These are phyloP conservation scores for Pseudozyma pruni DNA, from an alignment of 1,284 basidiomycete genomes.

Conservation along the genomic window DNA sequence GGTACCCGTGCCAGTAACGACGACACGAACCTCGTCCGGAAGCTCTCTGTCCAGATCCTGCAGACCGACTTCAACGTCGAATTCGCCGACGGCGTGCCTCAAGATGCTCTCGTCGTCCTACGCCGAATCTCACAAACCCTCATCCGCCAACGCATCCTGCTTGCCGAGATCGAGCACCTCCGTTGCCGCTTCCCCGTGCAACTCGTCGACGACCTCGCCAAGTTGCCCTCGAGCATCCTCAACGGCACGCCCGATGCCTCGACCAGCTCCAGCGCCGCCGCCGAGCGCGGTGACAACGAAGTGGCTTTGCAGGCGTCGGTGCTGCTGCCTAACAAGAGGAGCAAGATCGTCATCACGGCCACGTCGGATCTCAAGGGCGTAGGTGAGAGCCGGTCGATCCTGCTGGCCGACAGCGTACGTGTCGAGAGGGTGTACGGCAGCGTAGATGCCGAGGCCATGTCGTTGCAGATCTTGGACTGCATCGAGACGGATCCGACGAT, in stretches of 20 bases:
- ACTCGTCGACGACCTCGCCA: slow-evolving; percentile 28
- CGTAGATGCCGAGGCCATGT: slow-evolving; percentile 49
- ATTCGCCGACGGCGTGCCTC: slow-evolving; percentile 28
- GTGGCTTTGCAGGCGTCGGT: slow-evolving; percentile 47
- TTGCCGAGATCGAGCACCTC: slow-evolving; percentile 53
- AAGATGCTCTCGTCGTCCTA: slow-evolving; percentile 46
- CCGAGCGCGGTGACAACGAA: slow-evolving; percentile 19
- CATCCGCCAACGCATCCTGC: slow-evolving; percentile 40
- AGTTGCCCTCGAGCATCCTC: slow-evolving; percentile 9
- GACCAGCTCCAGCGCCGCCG: slow-evolving; percentile 6
- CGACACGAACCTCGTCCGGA: slow-evolving; percentile 40
- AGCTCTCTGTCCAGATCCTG: slow-evolving; percentile 37
- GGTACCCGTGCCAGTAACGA: slow-evolving; percentile 26
- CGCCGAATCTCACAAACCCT: slow-evolving; percentile 46
- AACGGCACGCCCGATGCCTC: slow-evolving; percentile 27
- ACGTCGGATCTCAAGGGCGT: slow-evolving; percentile 42
- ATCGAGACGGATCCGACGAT: slow-evolving; percentile 51
- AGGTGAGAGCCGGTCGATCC: slow-evolving; percentile 34
- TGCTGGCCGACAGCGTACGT: slow-evolving; percentile 37
- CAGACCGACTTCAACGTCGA: slow-evolving; percentile 41
- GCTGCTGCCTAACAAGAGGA: slow-evolving; percentile 38
- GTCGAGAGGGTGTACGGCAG: slow-evolving; percentile 54
- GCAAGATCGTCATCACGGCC: slow-evolving; percentile 52
- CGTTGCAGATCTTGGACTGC: slow-evolving; percentile 47
- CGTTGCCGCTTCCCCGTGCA: slow-evolving; percentile 51